Evolutionary conservation across 2,329 filamentous ascomycete species (phyloP), one percentile per base, ranked within the genome.

Genomic region (Talaromyces sp.): DNA sequence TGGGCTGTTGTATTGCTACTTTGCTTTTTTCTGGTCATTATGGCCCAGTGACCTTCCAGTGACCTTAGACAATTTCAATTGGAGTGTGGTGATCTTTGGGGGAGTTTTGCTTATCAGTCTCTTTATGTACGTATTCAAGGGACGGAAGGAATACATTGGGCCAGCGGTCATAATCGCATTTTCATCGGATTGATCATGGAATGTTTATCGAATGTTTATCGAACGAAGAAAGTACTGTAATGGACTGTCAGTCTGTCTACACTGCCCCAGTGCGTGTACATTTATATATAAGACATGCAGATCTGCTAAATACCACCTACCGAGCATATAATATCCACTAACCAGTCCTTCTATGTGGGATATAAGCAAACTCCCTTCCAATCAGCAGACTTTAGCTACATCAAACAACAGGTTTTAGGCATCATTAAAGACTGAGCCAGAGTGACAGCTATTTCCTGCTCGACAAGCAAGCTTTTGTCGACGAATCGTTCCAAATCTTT

Each of bases 11-110:
- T 54, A 54, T 35, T 54, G 50, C 50, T 54, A 31, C 1, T 54
- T 54, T 37, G 28, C 50, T 8, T 54, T 54, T 21, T 54, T 54
- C 50, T 82, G 82, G 68, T 72, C 75, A 12, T 80, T 81, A 63
- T 83, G 82, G 70, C 82, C 83, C 0, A 67, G 72, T 0, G 62
- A 67, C 0, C 69, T 75, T 7, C 70, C 75, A 0, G 75, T 81
- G 0, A 76, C 73, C 0, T 67, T 72, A 1, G 67, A 65, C 3
- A 76, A 74, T 2, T 82, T 83, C 70, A 84, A 85, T 69, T 84
- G 80, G 80, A 79, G 77, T 33, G 68, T 75, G n/a, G 72, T 81
- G 6, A 76, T 83, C 42, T 81, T 81, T 54, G 68, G 67, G 23
- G 72, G 69, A 0, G 72, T 77, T 9, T 74, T 80, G 61, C 44